A percentile compares a stretch with the other conserved stretches of the same genome.
phyloP scores from a whole-genome alignment of 2,329 filamentous ascomycete species.

The Pseudocercospora fuligena region DNA sequence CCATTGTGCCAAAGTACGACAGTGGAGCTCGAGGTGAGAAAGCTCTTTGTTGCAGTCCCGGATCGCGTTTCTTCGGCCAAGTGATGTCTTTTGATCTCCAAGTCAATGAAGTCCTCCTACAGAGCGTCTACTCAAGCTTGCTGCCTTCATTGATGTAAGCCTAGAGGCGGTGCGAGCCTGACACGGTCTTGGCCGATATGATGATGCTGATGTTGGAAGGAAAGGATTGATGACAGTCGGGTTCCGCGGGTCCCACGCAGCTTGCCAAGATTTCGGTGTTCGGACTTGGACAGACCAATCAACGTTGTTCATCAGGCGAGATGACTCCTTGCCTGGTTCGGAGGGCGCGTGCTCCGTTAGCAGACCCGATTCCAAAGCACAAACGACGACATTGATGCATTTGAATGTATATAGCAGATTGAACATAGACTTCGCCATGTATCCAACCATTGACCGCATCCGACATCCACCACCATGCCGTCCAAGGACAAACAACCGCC shows the following conservation, averaged over 20 bases:
- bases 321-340: not conserved
- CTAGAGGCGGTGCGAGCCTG: not conserved
- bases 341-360: not conserved
- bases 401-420: not conserved
- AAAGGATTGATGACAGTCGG: slow-evolving; percentile 2
- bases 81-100: not conserved
- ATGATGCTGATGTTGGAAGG: not conserved
- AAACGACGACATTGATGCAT: not conserved
- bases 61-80: not conserved
- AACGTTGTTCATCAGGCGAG: not conserved
- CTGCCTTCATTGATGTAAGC: not conserved
- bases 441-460: not conserved
- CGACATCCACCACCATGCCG: not conserved
- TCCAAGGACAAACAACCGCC: not conserved
- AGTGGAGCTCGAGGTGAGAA: not conserved
- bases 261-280: not conserved
- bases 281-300: not conserved
- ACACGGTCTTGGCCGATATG: not conserved
- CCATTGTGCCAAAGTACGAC: not conserved
- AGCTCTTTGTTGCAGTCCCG: not conserved
- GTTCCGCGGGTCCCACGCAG: not conserved
- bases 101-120: not conserved
- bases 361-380: not conserved
- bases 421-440: not conserved
- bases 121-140: no score